Percentiles rank a stretch among this genome's conserved stretches.
Evolutionary conservation across 176 grass and related monocot species (phyloP).

Genomic region (Carex parvula): DNA sequence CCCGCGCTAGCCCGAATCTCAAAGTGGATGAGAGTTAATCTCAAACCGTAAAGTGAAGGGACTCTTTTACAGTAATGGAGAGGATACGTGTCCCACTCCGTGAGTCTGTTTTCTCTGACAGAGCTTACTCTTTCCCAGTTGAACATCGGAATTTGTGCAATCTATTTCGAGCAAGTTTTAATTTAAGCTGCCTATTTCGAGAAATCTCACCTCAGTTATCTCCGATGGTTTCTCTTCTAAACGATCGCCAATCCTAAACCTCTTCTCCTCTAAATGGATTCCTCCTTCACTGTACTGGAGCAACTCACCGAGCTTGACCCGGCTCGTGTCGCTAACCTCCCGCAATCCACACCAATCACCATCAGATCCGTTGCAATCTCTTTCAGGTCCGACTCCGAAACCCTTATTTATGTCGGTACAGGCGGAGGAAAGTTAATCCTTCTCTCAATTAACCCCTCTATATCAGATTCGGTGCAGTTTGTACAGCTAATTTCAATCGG

Average conservation of each 20-base stretch:
- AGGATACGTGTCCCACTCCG: too few relatives aligned
- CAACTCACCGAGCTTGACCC: slow-evolving; percentile 64
- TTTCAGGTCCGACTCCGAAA: slow-evolving; percentile 31
- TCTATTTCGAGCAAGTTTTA: not conserved
- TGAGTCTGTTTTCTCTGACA: not conserved
- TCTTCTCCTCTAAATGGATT: slow-evolving; percentile 6
- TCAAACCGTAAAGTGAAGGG: too few relatives aligned
- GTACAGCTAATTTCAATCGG: slow-evolving; percentile 45
- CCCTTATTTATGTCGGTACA: slow-evolving; percentile 73
- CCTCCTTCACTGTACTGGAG: slow-evolving; percentile 47
- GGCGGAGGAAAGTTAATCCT: slow-evolving; percentile 87
- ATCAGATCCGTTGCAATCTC: slow-evolving; percentile 59
- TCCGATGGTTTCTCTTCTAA: slow-evolving; percentile 7
- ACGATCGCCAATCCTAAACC: not conserved
- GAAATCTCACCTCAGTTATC: not conserved
- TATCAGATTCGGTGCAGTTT: slow-evolving; percentile 39
- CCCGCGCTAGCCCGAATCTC: too few relatives aligned
- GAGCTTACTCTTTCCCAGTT: not conserved
- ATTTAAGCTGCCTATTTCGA: not conserved
- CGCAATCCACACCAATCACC: slow-evolving; percentile 54
- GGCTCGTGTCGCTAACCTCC: slow-evolving; percentile 51
- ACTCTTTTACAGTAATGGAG: too few relatives aligned
- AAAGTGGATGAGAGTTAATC: too few relatives aligned
- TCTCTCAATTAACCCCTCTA: slow-evolving; percentile 36
- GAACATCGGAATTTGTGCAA: not conserved